Base-by-base conservation (phyloP, 2,329 filamentous ascomycete genomes). In the Cytospora paraplurivora region DNA sequence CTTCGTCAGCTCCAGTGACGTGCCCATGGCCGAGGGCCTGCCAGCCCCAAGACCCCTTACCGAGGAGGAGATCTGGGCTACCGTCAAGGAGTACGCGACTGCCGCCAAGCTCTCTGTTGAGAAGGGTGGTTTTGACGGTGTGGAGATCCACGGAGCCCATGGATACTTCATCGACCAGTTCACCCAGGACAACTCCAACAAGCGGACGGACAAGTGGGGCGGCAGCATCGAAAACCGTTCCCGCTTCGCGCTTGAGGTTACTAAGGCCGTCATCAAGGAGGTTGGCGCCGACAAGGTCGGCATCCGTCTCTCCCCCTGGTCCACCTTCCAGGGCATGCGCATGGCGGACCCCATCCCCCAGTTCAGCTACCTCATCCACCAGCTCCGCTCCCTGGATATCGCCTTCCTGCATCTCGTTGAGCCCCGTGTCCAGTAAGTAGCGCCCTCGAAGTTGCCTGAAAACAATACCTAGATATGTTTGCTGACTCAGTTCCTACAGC, bases 131-230 rank as follows among this genome's bases (percentile, higher is more conserved):
- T 88, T 88, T 51, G 90, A 94, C 70, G 87, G 86, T 10, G 85
- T 93, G 62, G 88, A 92, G 69, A 73, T 79, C 19, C 78, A 81
- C 68, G 80, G 73, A 4, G 83, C 83, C 3, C 85, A 87, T 66
- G 84, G 86, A 0, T 89, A 88, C 67, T 76, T 90, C 0, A 74
- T 86, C n/a, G 85, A 87, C 60, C 85, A 88, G 62, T 90, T 90
- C 73, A 78, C 84, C 0, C 82, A 79, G 21, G 76, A 79, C 13
- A 77, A 77, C 2, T 76, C 77, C 61, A 86, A 86, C 68, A 74
- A 76, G 52, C 76, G 84, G 32, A 83, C 79, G 0, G 84, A 86
- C 69, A 69, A 75, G 47, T 86, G 85, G 70, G 84, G 84, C 8
- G 83, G 84, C 0, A 78, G 74, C 32, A 76, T 85, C 34, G 79